These are phyloP conservation scores for Exidia glandulosa DNA, from an alignment of 768 basidiomycete genomes.

Conservation along the genomic window DNA sequence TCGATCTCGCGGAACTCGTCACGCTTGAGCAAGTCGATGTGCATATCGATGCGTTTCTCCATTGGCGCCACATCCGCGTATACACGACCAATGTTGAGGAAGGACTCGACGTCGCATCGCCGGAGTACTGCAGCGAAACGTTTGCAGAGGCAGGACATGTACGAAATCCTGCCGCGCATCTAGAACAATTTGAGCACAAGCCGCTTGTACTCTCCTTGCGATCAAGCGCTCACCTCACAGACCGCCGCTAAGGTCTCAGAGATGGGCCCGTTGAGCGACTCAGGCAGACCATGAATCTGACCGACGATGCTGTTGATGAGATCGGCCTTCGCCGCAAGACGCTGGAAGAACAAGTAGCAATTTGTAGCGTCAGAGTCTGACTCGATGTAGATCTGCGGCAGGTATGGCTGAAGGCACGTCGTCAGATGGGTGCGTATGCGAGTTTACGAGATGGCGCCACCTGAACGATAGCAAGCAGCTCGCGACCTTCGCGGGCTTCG, in stretches of 20 bases:
- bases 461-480: constrained; percentile 74
- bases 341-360: constrained; percentile 87
- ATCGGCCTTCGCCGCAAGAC: constrained; percentile 77
- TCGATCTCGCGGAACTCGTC: constrained; percentile 93
- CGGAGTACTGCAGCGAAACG: constrained; percentile 83
- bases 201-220: too few relatives aligned
- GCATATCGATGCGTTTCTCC: constrained; percentile 87
- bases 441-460: constrained; percentile 24
- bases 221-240: too few relatives aligned
- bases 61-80: constrained; percentile 76
- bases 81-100: constrained; percentile 74
- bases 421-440: not conserved
- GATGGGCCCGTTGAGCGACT: constrained; percentile 69
- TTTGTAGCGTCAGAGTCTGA: constrained; percentile 80
- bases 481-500: constrained; percentile 72
- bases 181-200: too few relatives aligned
- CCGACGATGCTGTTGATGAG: constrained; percentile 76
- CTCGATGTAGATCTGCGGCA: constrained; percentile 84
- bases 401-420: constrained; percentile 52
- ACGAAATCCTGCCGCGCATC: constrained; percentile 77
- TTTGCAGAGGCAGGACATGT: constrained; percentile 73
- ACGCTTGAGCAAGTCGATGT: constrained; percentile 68
- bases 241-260: constrained; percentile 86
- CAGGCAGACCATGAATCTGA: constrained; percentile 73
- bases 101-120: constrained; percentile 72